Conservation (phyloP, 345 rosid species). For the Microcos paniculata region DNA sequence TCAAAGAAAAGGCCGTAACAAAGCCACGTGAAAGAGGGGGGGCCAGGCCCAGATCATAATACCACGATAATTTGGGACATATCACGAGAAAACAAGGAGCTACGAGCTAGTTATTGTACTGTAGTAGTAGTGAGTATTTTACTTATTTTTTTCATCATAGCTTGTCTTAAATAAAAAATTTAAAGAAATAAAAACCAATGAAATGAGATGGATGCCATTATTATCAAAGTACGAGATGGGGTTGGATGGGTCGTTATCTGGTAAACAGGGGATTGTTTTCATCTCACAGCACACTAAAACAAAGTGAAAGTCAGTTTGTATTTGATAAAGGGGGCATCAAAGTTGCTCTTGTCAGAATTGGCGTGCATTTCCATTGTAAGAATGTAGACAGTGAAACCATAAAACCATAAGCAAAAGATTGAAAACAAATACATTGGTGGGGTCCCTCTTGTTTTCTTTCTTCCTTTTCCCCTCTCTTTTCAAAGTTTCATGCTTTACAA, state of each 20-base stretch:
- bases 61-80: conserved; percentile 14
- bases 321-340: conserved; percentile 33
- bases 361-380: conserved; percentile 27
- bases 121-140: too few species aligned
- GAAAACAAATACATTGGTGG: conserved; percentile 7
- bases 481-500: conserved; percentile 4
- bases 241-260: conserved; percentile 49
- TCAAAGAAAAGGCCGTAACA: conserved; percentile 17
- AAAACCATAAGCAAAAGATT: neutral
- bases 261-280: conserved; percentile 25
- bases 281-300: conserved; percentile 15
- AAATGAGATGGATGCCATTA: conserved; percentile 39
- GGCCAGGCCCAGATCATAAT: neutral
- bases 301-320: conserved; percentile 29
- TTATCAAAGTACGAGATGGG: conserved; percentile 32
- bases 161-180: neutral
- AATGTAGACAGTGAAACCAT: conserved; percentile 9
- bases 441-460: conserved; percentile 1
- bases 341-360: conserved; percentile 36
- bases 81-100: neutral
- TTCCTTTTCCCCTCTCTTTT: neutral
- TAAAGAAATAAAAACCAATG: neutral
- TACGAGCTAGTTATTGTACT: too few species aligned
- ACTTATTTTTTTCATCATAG: too few species aligned
- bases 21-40: conserved; percentile 27